These are phyloP conservation scores for Rhizophagus sp. DNA, from an alignment of 192 early-diverging fungal genomes.

Conservation along the genomic window DNA sequence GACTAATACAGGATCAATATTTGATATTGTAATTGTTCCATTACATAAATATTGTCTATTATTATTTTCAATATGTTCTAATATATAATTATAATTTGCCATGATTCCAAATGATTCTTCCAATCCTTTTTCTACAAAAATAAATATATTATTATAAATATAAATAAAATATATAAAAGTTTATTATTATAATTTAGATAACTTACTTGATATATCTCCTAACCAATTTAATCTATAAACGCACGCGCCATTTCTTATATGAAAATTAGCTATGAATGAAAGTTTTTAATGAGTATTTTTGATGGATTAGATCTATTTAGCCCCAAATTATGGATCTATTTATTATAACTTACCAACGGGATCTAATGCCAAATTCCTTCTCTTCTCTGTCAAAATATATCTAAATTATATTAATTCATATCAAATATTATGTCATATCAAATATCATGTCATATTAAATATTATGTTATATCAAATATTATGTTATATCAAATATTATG, in stretches of 20 bases:
- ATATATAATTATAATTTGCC: slow-evolving; percentile 90
- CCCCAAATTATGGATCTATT: too few relatives aligned
- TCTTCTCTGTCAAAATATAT: slow-evolving; percentile 71
- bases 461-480: too few relatives aligned
- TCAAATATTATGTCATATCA: too few relatives aligned
- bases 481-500: too few relatives aligned
- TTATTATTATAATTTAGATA: neutral
- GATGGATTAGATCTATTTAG: too few relatives aligned
- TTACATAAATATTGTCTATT: slow-evolving; percentile 70
- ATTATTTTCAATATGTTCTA: slow-evolving; percentile 77
- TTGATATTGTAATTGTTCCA: slow-evolving; percentile 56
- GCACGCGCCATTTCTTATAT: slow-evolving; percentile 91
- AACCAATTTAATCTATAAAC: slow-evolving; percentile 87
- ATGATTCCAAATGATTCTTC: slow-evolving; percentile 89
- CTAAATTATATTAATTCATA: slow-evolving; percentile 25
- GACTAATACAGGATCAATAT: slow-evolving; percentile 25
- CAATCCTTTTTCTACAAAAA: slow-evolving; percentile 58
- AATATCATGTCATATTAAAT: too few relatives aligned
- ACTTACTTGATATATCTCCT: slow-evolving; percentile 72
- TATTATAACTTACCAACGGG: slow-evolving; percentile 75
- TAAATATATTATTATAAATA: neutral
- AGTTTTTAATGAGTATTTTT: neutral
- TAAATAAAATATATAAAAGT: too few relatives aligned
- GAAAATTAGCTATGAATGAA: slow-evolving; percentile 74
- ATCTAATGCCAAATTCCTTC: slow-evolving; percentile 68